Percentiles rank a stretch among this genome's conserved stretches.
These are phyloP conservation scores for Ogataea hybrid DNA, from an alignment of 1,139 yeast genomes.

Conservation along the genomic window DNA sequence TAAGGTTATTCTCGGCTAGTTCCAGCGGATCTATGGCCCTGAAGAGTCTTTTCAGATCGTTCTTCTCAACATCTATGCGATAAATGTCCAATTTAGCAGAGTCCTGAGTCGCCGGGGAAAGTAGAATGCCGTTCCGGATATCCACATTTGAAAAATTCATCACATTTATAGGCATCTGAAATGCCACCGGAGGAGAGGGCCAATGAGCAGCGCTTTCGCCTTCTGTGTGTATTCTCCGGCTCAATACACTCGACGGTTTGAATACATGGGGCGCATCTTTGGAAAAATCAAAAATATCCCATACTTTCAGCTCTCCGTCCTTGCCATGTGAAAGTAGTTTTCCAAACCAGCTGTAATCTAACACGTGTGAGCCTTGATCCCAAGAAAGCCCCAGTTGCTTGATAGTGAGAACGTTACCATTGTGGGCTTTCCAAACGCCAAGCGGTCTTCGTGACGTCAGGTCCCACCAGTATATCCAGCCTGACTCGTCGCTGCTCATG, in stretches of 20 bases:
- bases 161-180: constrained; percentile 53
- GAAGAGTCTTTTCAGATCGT: constrained; percentile 27
- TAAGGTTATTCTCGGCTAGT: constrained; percentile 10
- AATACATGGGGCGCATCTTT: constrained; percentile 14
- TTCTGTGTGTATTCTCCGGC: constrained; percentile 14
- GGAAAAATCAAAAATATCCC: constrained; percentile 37
- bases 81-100: constrained; percentile 56
- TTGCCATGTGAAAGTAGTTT: constrained; percentile 51
- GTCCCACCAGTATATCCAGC: constrained; percentile 54
- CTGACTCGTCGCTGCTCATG: constrained; percentile 41
- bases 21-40: constrained; percentile 30
- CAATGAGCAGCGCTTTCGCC: constrained; percentile 13
- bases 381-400: constrained; percentile 37
- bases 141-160: constrained; percentile 56
- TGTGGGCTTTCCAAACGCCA: constrained; percentile 51
- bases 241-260: constrained; percentile 19
- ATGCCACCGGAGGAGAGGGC: constrained; percentile 19
- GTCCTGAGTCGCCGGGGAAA: constrained; percentile 53
- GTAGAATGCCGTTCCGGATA: constrained; percentile 31
- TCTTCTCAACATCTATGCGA: constrained; percentile 26
- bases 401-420: constrained; percentile 41
- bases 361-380: constrained; percentile 15
- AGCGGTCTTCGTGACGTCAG: constrained; percentile 42
- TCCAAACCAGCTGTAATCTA: constrained; percentile 28
- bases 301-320: constrained; percentile 49